These are phyloP conservation scores for Colletotrichum karsti DNA, from an alignment of 2,329 filamentous ascomycete genomes.

Conservation along the genomic window DNA sequence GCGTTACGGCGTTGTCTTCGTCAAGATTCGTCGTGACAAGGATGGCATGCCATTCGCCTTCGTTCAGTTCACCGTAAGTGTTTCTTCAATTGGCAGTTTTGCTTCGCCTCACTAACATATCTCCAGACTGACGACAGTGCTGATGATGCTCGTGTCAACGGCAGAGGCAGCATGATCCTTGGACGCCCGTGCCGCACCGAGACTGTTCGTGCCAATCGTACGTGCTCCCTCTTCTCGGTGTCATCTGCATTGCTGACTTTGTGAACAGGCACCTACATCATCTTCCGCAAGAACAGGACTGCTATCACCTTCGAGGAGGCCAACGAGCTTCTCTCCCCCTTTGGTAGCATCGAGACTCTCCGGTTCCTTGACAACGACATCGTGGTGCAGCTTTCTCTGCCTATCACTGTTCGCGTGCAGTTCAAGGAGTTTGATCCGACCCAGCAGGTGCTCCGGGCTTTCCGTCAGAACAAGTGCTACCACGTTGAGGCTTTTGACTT, in stretches of 20 bases:
- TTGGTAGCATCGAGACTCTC: conserved; percentile 51
- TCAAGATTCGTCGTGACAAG: conserved; percentile 70
- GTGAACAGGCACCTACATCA: conserved; percentile 55
- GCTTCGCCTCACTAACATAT: conserved; percentile 33
- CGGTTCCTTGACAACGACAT: conserved; percentile 40
- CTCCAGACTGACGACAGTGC: conserved; percentile 58
- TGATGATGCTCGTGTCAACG: conserved; percentile 53
- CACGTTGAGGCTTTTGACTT: conserved; percentile 40
- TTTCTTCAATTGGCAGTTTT: background rate
- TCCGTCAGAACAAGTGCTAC: conserved; percentile 42
- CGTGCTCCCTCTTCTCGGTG: conserved; percentile 34
- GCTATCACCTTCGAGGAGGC: conserved; percentile 54
- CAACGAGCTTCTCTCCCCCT: conserved; percentile 46
- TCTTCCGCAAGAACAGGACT: conserved; percentile 49
- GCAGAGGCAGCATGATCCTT: conserved; percentile 57
- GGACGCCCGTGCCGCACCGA: conserved; percentile 68
- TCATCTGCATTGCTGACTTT: conserved; percentile 31
- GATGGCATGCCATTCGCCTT: conserved; percentile 71
- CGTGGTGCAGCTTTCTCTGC: conserved; percentile 43
- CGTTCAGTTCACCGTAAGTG: conserved; percentile 67
- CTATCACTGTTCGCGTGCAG: conserved; percentile 51
- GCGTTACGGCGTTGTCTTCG: conserved; percentile 63
- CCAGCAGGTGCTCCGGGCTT: conserved; percentile 56
- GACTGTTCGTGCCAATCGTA: conserved; percentile 66
- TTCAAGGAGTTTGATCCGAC: conserved; percentile 60